Percentiles rank a stretch among this genome's conserved stretches.
phyloP scores from a whole-genome alignment of 768 basidiomycete genomes.

The Hericium alpestre region DNA sequence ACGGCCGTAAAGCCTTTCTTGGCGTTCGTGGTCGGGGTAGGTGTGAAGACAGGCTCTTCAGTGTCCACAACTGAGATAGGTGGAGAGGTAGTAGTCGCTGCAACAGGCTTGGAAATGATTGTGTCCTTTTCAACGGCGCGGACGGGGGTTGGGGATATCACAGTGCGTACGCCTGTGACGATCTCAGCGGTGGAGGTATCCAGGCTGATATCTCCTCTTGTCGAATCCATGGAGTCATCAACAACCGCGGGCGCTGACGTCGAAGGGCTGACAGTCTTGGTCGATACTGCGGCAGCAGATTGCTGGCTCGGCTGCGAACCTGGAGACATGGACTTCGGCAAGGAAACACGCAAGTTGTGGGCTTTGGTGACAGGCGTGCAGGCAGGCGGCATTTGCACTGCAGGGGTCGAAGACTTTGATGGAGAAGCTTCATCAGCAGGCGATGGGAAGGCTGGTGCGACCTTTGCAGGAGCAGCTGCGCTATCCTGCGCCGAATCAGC shows the following conservation, averaged over 20 bases:
- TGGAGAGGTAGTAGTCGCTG: background rate
- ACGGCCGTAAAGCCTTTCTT: slow-evolving; percentile 22
- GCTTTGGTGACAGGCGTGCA: no score
- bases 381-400: no score
- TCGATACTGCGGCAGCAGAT: no score
- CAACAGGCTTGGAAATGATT: background rate
- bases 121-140: background rate
- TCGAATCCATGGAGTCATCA: background rate
- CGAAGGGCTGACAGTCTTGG: background rate
- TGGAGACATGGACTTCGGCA: no score
- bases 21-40: slow-evolving; percentile 11
- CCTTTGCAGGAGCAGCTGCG: no score
- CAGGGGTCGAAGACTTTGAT: no score
- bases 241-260: background rate
- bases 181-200: background rate
- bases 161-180: background rate
- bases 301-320: no score
- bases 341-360: no score
- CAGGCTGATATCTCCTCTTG: background rate
- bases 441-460: no score
- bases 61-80: background rate
- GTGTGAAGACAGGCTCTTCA: slow-evolving; percentile 16
- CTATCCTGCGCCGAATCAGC: no score
- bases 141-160: background rate
- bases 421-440: no score